Evolutionary conservation across 2,329 filamentous ascomycete genomes (phyloP).

Genomic region (Talaromyces verruculosus): DNA sequence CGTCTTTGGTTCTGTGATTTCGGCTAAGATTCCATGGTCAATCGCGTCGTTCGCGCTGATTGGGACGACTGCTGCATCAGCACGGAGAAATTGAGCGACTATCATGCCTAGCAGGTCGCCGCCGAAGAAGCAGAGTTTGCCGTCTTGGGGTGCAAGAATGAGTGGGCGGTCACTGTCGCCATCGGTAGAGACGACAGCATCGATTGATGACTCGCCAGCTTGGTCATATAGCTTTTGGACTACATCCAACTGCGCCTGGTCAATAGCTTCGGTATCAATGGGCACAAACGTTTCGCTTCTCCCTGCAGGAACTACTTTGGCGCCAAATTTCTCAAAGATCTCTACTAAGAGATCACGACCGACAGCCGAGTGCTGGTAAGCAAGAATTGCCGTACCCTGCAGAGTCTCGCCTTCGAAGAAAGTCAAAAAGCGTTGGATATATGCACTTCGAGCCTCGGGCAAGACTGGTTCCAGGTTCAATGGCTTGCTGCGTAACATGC

Average conservation of each 20-base stretch:
- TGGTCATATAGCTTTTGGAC: slow-evolving; percentile 29
- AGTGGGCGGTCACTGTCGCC: slow-evolving; percentile 38
- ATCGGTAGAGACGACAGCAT: slow-evolving; percentile 36
- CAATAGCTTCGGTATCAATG: slow-evolving; percentile 38
- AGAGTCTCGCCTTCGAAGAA: slow-evolving; percentile 34
- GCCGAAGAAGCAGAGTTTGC: slow-evolving; percentile 35
- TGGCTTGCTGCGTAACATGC: slow-evolving; percentile 28
- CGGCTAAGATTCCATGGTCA: slow-evolving; percentile 31
- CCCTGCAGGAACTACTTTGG: slow-evolving; percentile 32
- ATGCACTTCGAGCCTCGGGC: slow-evolving; percentile 28
- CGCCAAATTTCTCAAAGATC: slow-evolving; percentile 32
- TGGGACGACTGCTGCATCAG: slow-evolving; percentile 35
- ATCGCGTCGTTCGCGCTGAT: slow-evolving; percentile 39
- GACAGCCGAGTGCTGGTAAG: slow-evolving; percentile 38
- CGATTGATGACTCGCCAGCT: slow-evolving; percentile 28
- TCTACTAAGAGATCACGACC: slow-evolving; percentile 29
- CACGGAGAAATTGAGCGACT: slow-evolving; percentile 33
- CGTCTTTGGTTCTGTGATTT: slow-evolving; percentile 32
- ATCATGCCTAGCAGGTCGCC: slow-evolving; percentile 37
- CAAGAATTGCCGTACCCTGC: slow-evolving; percentile 31
- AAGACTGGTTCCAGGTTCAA: slow-evolving; percentile 23
- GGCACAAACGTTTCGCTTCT: slow-evolving; percentile 38
- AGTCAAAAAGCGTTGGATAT: slow-evolving; percentile 33
- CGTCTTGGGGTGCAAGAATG: slow-evolving; percentile 30
- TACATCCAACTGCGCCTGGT: slow-evolving; percentile 33